Percentiles rank a stretch among this genome's conserved stretches.
Conservation (phyloP, 768 basidiomycete genomes). For the Psilocybe azurescens region DNA sequence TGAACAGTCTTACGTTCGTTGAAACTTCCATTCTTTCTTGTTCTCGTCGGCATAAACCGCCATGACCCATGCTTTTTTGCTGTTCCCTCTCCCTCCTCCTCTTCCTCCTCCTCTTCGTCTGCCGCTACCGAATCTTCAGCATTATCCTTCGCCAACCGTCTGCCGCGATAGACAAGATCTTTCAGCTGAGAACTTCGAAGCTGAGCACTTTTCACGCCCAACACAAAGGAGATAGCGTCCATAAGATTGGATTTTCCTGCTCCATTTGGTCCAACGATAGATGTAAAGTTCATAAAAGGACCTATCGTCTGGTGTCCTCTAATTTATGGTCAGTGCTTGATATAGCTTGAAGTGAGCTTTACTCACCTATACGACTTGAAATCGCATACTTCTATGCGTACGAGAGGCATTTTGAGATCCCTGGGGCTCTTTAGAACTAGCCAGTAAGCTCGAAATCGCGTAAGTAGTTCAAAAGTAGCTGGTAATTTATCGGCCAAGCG, state of each 20-base stretch:
- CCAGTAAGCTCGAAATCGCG: neutral
- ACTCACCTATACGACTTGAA: slow-evolving; percentile 93
- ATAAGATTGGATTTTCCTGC: slow-evolving; percentile 99
- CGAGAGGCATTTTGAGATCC: slow-evolving; percentile 64
- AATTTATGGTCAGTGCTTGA: slow-evolving; percentile 8
- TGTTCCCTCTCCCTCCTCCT: slow-evolving; percentile 74
- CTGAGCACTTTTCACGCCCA: slow-evolving; percentile 94
- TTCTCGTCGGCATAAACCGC: slow-evolving; percentile 84
- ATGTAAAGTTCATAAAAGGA: slow-evolving; percentile 93
- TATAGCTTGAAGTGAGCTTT: neutral
- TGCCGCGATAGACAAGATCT: slow-evolving; percentile 95
- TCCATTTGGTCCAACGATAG: slow-evolving; percentile 97
- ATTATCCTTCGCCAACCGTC: slow-evolving; percentile 60
- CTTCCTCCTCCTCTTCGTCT: slow-evolving; percentile 55
- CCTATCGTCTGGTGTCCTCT: slow-evolving; percentile 88
- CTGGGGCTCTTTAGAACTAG: neutral
- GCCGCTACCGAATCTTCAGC: slow-evolving; percentile 40
- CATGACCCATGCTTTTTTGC: slow-evolving; percentile 96
- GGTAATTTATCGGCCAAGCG: too few relatives aligned
- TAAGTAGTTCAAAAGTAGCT: neutral
- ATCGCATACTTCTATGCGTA: slow-evolving; percentile 90
- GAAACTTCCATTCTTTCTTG: slow-evolving; percentile 87
- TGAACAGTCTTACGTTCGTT: slow-evolving; percentile 80
- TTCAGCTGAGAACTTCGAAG: slow-evolving; percentile 92
- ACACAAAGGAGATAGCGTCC: slow-evolving; percentile 99